Percentiles rank a stretch among this genome's conserved stretches.
Evolutionary conservation across 257 asterid species (phyloP).

Genomic region (Leonotis leonurus): DNA sequence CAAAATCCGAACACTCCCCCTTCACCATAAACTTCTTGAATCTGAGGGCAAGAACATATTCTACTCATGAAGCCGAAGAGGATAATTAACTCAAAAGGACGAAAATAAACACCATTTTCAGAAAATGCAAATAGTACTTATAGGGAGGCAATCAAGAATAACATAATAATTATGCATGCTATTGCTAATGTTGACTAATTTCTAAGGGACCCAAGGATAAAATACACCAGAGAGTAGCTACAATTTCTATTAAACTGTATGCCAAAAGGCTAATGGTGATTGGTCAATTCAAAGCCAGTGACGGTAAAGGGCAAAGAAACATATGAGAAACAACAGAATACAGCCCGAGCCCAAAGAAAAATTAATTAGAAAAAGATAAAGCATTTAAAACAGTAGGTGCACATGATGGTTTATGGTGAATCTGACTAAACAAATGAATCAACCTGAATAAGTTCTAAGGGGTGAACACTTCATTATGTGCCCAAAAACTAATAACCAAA

Average conservation of each 20-base stretch:
- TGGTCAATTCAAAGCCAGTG: neutral
- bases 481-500: neutral
- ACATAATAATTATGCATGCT: neutral
- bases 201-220: neutral
- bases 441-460: neutral
- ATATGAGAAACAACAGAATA: neutral
- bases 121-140: neutral
- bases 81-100: slow-evolving; percentile 4
- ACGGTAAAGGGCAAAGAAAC: neutral
- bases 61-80: slow-evolving; percentile 14
- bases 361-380: neutral
- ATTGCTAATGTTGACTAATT: neutral
- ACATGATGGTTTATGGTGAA: neutral
- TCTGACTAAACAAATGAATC: slow-evolving; percentile 8
- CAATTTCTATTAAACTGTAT: neutral
- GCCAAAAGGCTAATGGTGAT: neutral
- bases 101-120: neutral
- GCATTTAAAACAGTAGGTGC: neutral
- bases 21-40: slow-evolving; percentile 87
- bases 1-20: slow-evolving; percentile 86
- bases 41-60: slow-evolving; percentile 36
- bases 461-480: neutral
- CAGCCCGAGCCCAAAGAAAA: neutral
- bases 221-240: neutral
- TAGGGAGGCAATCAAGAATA: neutral